Evolutionary conservation across 768 basidiomycete species (phyloP).

Genomic region (Psilocybe azurescens): DNA sequence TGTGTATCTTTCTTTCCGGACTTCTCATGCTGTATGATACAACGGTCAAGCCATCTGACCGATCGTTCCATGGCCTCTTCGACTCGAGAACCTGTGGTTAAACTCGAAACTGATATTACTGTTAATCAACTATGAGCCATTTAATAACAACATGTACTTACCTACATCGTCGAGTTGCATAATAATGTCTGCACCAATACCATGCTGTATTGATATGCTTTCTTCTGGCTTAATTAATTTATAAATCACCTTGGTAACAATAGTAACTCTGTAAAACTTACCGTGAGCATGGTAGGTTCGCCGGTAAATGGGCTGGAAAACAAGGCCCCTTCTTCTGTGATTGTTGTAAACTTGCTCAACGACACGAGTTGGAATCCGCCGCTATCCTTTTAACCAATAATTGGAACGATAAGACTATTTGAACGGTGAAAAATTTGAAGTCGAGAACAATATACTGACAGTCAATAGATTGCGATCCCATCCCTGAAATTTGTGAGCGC

Average conservation of each 20-base stretch:
- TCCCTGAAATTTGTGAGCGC: conserved; percentile 90
- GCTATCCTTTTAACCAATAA: conserved; percentile 63
- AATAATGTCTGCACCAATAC: conserved; percentile 92
- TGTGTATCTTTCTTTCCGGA: conserved; percentile 71
- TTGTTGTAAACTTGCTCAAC: conserved; percentile 80
- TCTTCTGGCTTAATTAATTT: conserved; percentile 74
- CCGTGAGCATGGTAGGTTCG: conserved; percentile 87
- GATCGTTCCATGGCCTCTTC: conserved; percentile 89
- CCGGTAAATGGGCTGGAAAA: conserved; percentile 88
- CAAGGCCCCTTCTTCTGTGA: conserved; percentile 88
- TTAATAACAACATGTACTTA: conserved; percentile 37
- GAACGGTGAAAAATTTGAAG: neutral
- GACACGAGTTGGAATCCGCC: conserved; percentile 92
- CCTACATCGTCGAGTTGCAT: conserved; percentile 96
- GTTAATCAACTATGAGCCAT: neutral
- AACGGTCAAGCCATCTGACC: conserved; percentile 89
- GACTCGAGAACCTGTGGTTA: conserved; percentile 82
- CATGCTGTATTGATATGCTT: conserved; percentile 88
- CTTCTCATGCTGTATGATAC: conserved; percentile 74
- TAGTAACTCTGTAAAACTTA: conserved; percentile 37
- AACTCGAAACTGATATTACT: conserved; percentile 64
- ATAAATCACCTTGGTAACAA: conserved; percentile 2
- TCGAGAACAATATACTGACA: conserved; percentile 42
- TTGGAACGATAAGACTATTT: neutral
- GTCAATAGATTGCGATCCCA: conserved; percentile 89